Conservation (phyloP, 805 yeast species). For the Maudiozyma serrabonitensis region DNA sequence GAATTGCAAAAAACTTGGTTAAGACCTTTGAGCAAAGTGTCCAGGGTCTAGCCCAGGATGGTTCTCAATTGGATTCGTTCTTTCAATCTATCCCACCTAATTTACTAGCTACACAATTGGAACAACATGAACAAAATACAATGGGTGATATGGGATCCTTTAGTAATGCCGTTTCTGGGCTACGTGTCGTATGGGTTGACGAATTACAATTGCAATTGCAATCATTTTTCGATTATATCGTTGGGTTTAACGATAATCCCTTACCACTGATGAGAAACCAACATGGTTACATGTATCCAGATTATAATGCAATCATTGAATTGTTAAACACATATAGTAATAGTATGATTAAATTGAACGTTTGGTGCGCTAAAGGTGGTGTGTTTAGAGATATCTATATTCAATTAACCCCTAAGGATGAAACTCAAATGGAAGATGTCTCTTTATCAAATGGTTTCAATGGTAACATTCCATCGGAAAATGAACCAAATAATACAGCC, state of each 20-base stretch:
- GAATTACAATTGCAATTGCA: conserved; percentile 53
- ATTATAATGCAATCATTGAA: conserved; percentile 32
- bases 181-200: conserved; percentile 46
- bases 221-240: conserved; percentile 78
- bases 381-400: conserved; percentile 34
- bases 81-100: conserved; percentile 30
- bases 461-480: conserved; percentile 9
- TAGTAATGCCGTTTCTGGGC: conserved; percentile 35
- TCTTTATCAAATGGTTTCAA: conserved; percentile 12
- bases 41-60: conserved; percentile 29
- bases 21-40: conserved; percentile 41
- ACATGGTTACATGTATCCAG: conserved; percentile 31
- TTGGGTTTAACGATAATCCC: conserved; percentile 70
- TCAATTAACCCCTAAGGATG: conserved; percentile 24
- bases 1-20: conserved; percentile 57
- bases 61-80: conserved; percentile 26
- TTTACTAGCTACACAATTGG: conserved; percentile 18
- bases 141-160: conserved; percentile 1
- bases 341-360: conserved; percentile 38
- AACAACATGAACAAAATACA: background rate
- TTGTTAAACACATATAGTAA: conserved; percentile 9
- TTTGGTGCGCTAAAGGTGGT: conserved; percentile 89
- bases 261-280: conserved; percentile 31
- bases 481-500: background rate
- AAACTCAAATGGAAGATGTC: conserved; percentile 18